A percentile compares a stretch with the other conserved stretches of the same genome.
Conservation (phyloP, 164 flowering plant genomes). For the Cinnamomum micranthum region DNA sequence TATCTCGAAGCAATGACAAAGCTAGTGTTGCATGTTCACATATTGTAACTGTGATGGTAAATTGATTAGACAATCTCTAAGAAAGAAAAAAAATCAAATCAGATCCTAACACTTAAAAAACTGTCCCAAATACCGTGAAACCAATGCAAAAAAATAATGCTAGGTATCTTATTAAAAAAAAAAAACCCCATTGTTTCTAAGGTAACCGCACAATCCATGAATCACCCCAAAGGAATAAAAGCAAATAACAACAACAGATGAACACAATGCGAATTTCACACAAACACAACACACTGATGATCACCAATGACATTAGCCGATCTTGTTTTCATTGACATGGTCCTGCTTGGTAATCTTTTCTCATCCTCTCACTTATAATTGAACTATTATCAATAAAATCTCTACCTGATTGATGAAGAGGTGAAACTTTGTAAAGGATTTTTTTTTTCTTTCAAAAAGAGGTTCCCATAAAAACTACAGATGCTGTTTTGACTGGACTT, state of each 20-base stretch:
- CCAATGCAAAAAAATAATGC: background rate
- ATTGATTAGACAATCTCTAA: background rate
- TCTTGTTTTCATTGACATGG: too few species aligned
- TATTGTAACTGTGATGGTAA: conserved; percentile 61
- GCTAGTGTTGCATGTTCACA: conserved; percentile 76
- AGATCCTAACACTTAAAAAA: background rate
- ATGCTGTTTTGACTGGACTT: too few species aligned
- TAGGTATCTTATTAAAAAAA: background rate
- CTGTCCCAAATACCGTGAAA: background rate
- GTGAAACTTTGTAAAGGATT: too few species aligned
- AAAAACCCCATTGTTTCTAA: background rate
- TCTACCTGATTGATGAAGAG: too few species aligned
- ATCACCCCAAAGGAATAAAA: background rate
- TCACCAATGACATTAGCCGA: too few species aligned
- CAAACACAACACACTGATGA: too few species aligned
- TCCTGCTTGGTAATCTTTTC: too few species aligned
- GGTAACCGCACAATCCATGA: background rate
- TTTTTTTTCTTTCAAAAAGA: too few species aligned
- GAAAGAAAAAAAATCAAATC: background rate
- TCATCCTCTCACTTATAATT: too few species aligned
- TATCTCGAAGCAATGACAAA: conserved; percentile 64
- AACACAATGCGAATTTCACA: too few species aligned
- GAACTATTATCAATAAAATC: too few species aligned
- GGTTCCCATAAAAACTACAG: too few species aligned
- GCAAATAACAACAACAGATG: background rate